These are phyloP conservation scores for Triticum aestivum DNA, from an alignment of 176 grass and related monocot species.

Conservation along the genomic window DNA sequence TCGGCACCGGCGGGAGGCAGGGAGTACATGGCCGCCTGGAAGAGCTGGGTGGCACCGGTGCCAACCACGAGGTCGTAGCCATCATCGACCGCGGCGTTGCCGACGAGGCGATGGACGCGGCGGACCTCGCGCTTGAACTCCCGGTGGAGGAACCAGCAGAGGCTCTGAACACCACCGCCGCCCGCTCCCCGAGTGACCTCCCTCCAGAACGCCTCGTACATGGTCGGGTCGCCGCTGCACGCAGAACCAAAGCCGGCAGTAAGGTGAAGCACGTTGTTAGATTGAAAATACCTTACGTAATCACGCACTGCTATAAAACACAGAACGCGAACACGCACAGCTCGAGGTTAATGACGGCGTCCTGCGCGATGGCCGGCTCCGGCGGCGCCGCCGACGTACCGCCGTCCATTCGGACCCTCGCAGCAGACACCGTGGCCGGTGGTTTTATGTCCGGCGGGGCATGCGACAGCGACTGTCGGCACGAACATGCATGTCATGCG, in stretches of 20 bases:
- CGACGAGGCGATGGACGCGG: slow-evolving; percentile 55
- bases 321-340: slow-evolving; percentile 33
- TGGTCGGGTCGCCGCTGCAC: slow-evolving; percentile 64
- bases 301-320: neutral
- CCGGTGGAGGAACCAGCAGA: slow-evolving; percentile 66
- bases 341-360: slow-evolving; percentile 56
- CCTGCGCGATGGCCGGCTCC: slow-evolving; percentile 16
- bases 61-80: slow-evolving; percentile 57
- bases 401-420: neutral
- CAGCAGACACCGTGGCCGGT: neutral
- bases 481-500: too few species aligned
- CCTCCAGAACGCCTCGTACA: slow-evolving; percentile 73
- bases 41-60: slow-evolving; percentile 69
- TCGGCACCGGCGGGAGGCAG: too few species aligned
- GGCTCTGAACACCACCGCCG: slow-evolving; percentile 22
- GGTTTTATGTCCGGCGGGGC: too few species aligned
- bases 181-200: slow-evolving; percentile 12
- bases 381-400: too few species aligned
- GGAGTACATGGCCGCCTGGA: slow-evolving; percentile 22
- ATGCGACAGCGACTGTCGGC: too few species aligned
- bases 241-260: neutral
- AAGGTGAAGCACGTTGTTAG: neutral
- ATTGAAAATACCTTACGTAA: neutral
- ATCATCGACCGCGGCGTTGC: slow-evolving; percentile 53
- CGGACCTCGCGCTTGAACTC: slow-evolving; percentile 45